Base-by-base conservation (phyloP, 2,329 filamentous ascomycete species). In the Neurospora crassa region DNA sequence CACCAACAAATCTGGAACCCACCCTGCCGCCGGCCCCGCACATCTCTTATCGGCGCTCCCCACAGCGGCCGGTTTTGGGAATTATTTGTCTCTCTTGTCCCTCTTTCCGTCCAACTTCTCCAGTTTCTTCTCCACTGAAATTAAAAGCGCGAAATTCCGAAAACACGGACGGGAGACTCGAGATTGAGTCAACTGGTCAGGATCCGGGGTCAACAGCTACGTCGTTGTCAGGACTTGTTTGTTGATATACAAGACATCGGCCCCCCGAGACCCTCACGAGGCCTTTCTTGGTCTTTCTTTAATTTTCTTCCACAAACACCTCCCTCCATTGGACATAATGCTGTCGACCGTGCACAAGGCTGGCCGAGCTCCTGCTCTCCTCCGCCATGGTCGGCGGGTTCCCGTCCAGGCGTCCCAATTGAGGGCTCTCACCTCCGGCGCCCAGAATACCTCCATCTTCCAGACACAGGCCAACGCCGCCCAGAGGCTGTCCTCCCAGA, bases 331-430 rank as follows among this genome's bases (percentile, higher is more conserved):
- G 42, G 43, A 70, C 40, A 77, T 70, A 47, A 78, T 79, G 77
- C 69, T 77, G 76, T 79, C 78, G 76, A 78, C 78, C 75, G 74
- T 79, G 75, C 77, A 74, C 72, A 75, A 88, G 80, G 86, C 86
- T 77, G 85, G 86, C 78, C 85, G 87, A 78, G 85, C 86, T 78
- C 86, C 87, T 80, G 83, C 85, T 77, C 79, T 88, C 78, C 83
- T 89, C 80, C 86, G 86, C 79, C 83, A 85, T 79, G 83, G 83
- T 77, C 83, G 84, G 77, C 84, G 84, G 75, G 76, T 87, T 71
- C 84, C 86, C 70, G 75, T 87, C 68, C 81, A 84, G 72, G 78
- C 82, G 74, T 78, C 80, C 74, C 79, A 83, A 74, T 78, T 81
- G 76, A 82, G 85, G 78, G 77, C 83, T 72, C 81, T 87, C 76